Percentiles rank a stretch among this genome's conserved stretches.
Evolutionary conservation across 2,329 filamentous ascomycete species (phyloP).

Genomic region (Lasiodiplodia sp.): DNA sequence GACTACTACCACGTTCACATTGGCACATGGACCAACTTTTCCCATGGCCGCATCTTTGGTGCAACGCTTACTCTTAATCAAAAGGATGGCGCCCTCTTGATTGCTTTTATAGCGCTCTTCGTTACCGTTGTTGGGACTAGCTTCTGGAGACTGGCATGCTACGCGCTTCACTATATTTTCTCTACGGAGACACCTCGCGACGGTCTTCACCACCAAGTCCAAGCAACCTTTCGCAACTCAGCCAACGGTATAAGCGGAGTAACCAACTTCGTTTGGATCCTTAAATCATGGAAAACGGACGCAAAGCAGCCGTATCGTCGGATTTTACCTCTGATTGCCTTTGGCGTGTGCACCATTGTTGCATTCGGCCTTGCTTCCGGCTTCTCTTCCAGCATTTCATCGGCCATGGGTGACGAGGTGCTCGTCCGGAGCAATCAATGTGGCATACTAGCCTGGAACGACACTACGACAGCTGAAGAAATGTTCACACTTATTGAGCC

Average conservation of each 20-base stretch:
- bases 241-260: slow-evolving; percentile 8
- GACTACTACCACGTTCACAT: slow-evolving; percentile 32
- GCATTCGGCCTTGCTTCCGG: slow-evolving; percentile 25
- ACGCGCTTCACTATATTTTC: slow-evolving; percentile 34
- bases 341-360: neutral
- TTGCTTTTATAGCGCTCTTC: slow-evolving; percentile 47
- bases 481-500: too few species aligned
- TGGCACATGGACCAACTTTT: slow-evolving; percentile 47
- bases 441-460: too few species aligned
- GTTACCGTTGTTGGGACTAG: slow-evolving; percentile 35
- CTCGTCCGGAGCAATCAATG: neutral
- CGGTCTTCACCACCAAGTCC: slow-evolving; percentile 36
- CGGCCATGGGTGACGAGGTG: slow-evolving; percentile 20
- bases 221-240: slow-evolving; percentile 29
- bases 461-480: too few species aligned
- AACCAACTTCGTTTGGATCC: neutral
- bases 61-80: slow-evolving; percentile 43
- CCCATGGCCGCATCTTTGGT: slow-evolving; percentile 40
- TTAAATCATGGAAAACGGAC: slow-evolving; percentile 17
- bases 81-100: slow-evolving; percentile 41
- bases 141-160: slow-evolving; percentile 36
- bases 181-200: slow-evolving; percentile 34
- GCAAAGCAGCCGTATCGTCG: slow-evolving; percentile 25
- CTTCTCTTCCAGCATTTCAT: slow-evolving; percentile 28
- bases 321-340: slow-evolving; percentile 25